Conservation (phyloP, 495 filamentous ascomycete species). For the Pyrenula aspistea region DNA sequence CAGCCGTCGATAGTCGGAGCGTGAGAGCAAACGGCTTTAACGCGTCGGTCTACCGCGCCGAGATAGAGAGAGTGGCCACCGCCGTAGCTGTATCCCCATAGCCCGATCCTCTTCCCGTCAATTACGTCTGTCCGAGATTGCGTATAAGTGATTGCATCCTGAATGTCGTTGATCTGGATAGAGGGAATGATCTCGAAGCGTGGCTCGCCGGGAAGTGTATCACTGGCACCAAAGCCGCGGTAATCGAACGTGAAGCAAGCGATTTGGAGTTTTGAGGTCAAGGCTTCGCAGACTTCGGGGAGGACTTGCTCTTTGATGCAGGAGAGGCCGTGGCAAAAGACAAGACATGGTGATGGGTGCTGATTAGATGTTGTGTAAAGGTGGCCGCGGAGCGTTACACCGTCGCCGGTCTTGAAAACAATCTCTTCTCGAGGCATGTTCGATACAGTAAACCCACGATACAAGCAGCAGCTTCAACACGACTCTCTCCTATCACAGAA, state of each 20-base stretch:
- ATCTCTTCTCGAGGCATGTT: background rate
- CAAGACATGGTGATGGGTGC: slow-evolving; percentile 13
- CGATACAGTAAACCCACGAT: no score
- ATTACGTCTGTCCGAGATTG: slow-evolving; percentile 11
- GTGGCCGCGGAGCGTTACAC: background rate
- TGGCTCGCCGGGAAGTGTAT: slow-evolving; percentile 7
- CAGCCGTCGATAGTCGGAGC: slow-evolving; percentile 6
- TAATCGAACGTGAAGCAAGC: slow-evolving; percentile 17
- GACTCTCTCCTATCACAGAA: no score
- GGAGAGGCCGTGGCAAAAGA: slow-evolving; percentile 17
- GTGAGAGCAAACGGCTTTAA: slow-evolving; percentile 18
- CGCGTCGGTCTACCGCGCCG: slow-evolving; percentile 16
- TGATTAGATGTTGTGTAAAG: background rate
- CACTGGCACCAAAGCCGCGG: slow-evolving; percentile 16
- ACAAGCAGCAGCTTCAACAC: no score
- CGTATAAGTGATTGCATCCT: slow-evolving; percentile 19
- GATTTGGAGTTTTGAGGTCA: slow-evolving; percentile 9
- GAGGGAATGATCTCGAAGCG: slow-evolving; percentile 14
- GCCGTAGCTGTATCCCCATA: slow-evolving; percentile 16
- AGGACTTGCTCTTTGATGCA: slow-evolving; percentile 17
- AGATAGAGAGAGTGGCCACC: slow-evolving; percentile 16
- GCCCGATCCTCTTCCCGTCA: slow-evolving; percentile 13
- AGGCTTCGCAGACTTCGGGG: slow-evolving; percentile 10
- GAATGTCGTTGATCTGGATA: slow-evolving; percentile 14
- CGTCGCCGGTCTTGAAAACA: background rate